Evolutionary conservation across 306 rosid genomes (phyloP).

Genomic region (apple (Malus domestica)): ASM211411v1 NC_041803.1:37774501-37775000

Average conservation of each 20-base stretch:
- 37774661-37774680: conserved; percentile 7
- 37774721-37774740: neutral
- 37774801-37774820: neutral
- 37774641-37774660: conserved; percentile 13
- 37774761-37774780: neutral
- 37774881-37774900: neutral
- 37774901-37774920: too few species aligned
- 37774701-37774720: neutral
- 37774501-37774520: conserved; percentile 13
- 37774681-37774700: neutral
- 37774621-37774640: conserved; percentile 29
- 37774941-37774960: too few species aligned
- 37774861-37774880: conserved; percentile 1
- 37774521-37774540: conserved; percentile 24
- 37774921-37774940: too few species aligned
- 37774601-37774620: conserved; percentile 25
- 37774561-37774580: conserved; percentile 35
- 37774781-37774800: neutral
- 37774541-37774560: conserved; percentile 44
- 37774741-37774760: neutral
- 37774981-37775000: too few species aligned
- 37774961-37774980: too few species aligned
- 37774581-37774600: conserved; percentile 31
- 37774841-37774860: neutral
- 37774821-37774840: neutral